phyloP scores from a whole-genome alignment of 345 rosid genomes.

The Linum trigynum region DNA sequence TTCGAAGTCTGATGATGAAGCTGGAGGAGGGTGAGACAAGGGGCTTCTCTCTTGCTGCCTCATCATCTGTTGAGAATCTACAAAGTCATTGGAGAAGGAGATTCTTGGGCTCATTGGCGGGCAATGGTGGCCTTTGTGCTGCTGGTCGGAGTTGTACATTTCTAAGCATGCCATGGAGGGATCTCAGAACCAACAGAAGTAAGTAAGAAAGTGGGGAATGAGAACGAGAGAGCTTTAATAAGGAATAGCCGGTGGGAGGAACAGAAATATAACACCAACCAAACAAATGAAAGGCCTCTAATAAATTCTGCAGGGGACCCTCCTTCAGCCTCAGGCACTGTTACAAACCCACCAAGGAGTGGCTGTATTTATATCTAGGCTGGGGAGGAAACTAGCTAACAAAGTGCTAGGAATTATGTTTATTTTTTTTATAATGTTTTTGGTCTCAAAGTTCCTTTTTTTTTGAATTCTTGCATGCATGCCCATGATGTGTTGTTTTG shows the following conservation, averaged over 20 bases:
- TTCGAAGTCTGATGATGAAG: conserved; percentile 46
- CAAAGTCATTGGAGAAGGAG: conserved; percentile 83
- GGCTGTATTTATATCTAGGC: conserved; percentile 3
- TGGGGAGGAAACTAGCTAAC: background rate
- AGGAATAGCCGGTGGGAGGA: background rate
- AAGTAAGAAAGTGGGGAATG: background rate
- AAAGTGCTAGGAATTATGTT: background rate
- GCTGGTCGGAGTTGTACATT: background rate
- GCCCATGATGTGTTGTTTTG: conserved; percentile 44
- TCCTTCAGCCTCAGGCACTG: background rate
- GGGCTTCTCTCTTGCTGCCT: conserved; percentile 33
- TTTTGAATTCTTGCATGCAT: conserved; percentile 30
- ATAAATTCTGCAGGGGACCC: conserved; percentile 4
- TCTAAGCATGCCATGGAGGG: background rate
- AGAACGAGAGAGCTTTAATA: too few relatives aligned
- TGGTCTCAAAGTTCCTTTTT: background rate
- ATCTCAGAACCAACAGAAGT: background rate
- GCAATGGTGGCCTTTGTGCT: conserved; percentile 2
- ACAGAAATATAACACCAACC: background rate
- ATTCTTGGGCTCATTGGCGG: conserved; percentile 61
- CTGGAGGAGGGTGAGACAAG: conserved; percentile 2
- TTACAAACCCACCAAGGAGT: conserved; percentile 1
- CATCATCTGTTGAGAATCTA: conserved; percentile 42
- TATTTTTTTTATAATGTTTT: too few relatives aligned
- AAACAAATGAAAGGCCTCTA: background rate